Percentiles rank a stretch among this genome's conserved stretches.
Conservation (phyloP, 1,284 basidiomycete species). For the Chalciporus piperatoides region DNA sequence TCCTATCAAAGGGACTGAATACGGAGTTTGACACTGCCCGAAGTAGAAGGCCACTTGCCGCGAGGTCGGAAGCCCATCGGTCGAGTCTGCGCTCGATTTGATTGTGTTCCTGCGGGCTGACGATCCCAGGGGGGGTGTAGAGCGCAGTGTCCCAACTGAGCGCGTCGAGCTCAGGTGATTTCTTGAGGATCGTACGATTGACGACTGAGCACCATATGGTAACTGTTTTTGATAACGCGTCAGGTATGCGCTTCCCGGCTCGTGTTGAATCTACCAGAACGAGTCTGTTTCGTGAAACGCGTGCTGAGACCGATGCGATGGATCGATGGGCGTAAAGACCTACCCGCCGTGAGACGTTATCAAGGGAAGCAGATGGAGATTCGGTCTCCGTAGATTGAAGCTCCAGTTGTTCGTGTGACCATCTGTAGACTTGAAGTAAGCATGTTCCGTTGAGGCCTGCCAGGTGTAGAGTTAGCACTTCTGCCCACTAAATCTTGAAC, state of each 20-base stretch:
- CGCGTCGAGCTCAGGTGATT: constrained; percentile 22
- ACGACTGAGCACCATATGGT: constrained; percentile 96
- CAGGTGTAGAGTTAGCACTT: neutral
- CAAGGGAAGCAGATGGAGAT: constrained; percentile 73
- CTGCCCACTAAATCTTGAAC: neutral
- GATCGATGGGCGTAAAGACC: constrained; percentile 16
- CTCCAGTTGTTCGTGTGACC: constrained; percentile 87
- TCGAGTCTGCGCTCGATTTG: constrained; percentile 67
- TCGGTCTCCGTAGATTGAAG: constrained; percentile 84
- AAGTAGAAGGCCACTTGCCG: constrained; percentile 37
- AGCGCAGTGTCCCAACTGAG: constrained; percentile 50
- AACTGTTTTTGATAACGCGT: constrained; percentile 91
- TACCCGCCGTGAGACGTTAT: constrained; percentile 61
- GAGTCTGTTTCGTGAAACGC: constrained; percentile 45
- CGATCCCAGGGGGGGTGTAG: constrained; percentile 61
- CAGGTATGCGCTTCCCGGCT: constrained; percentile 91
- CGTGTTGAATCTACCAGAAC: constrained; percentile 92
- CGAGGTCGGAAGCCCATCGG: constrained; percentile 62
- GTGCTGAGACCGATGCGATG: neutral
- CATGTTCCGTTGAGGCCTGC: constrained; percentile 43
- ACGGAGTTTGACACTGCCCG: neutral
- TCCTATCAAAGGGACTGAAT: constrained; percentile 29
- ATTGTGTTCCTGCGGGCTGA: constrained; percentile 68
- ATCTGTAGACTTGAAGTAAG: constrained; percentile 98
- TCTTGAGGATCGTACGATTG: constrained; percentile 62